Conservation (phyloP, 352 stramenopile genomes). For the Pseudoperonospora humuli region DNA sequence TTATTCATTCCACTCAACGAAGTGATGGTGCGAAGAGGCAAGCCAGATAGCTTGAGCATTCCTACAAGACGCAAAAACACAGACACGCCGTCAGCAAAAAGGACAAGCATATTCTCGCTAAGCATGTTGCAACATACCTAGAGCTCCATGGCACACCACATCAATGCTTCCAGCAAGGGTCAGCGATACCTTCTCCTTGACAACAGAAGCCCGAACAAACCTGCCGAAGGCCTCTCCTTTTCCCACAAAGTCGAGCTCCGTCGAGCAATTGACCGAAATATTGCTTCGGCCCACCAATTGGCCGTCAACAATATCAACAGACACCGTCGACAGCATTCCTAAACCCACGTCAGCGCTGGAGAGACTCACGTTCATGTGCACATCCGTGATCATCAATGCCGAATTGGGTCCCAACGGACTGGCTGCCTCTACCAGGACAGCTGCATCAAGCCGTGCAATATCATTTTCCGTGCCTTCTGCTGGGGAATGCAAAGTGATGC, state of each 20-base stretch:
- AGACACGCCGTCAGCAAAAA: slow-evolving; percentile 1
- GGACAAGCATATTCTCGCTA: background rate
- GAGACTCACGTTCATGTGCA: slow-evolving; percentile 56
- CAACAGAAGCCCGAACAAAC: slow-evolving; percentile 62
- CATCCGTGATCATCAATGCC: slow-evolving; percentile 41
- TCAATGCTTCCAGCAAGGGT: slow-evolving; percentile 45
- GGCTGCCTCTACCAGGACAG: slow-evolving; percentile 54
- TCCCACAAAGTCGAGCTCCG: slow-evolving; percentile 34
- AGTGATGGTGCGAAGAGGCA: slow-evolving; percentile 42
- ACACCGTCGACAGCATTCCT: slow-evolving; percentile 40
- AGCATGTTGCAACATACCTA: slow-evolving; percentile 30
- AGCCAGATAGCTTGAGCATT: slow-evolving; percentile 33
- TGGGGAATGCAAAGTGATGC: slow-evolving; percentile 43
- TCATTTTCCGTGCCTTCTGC: slow-evolving; percentile 37
- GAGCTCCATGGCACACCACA: slow-evolving; percentile 51
- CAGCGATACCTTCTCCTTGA: slow-evolving; percentile 38
- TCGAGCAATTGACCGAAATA: slow-evolving; percentile 59
- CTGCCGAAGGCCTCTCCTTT: slow-evolving; percentile 43
- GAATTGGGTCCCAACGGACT: slow-evolving; percentile 60
- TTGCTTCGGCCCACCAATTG: slow-evolving; percentile 53
- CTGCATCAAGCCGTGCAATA: slow-evolving; percentile 35
- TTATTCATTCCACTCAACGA: slow-evolving; percentile 54
- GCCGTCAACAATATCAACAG: slow-evolving; percentile 50
- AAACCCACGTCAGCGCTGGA: slow-evolving; percentile 31
- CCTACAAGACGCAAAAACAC: slow-evolving; percentile 21